Base-by-base conservation (phyloP, 108 stramenopile species). In the Craspedostauros australis region DNA sequence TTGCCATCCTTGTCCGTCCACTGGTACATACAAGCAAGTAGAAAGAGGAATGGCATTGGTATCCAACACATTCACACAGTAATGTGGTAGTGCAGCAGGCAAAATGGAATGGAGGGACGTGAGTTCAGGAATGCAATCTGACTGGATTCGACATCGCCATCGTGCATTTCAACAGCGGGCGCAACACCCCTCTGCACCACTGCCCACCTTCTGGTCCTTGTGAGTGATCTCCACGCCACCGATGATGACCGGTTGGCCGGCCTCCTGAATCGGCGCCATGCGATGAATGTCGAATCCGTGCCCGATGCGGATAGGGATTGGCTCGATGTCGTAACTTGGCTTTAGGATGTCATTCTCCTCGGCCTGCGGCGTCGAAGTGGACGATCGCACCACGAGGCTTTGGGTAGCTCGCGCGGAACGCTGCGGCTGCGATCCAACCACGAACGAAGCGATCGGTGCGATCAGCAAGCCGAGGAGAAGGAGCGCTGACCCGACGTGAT, bases 231-330 rank as follows among this genome's bases (percentile, higher is more conserved):
- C 61, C 0, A 97, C 94, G 7, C 96, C 96, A 3, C 84, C 93
- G 48, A 97, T 94, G 12, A 97, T 78, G 1, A 97, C 46, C 7
- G 91, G 88, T 72, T 95, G 90, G 5, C 91, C 89, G 12, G 91
- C 91, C 33, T 88, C 85, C 30, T 71, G 72, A 24, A 88, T 32
- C 0, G 88, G 88, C 22, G 80, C 87, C 82, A 97, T 84, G 29
- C 90, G 81, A 66, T 97, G 96, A 70, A 97, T 97, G 67, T 97
- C 96, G 57, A 91, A 97, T 26, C 96, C 96, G 65, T 97, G 96
- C 2, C 96, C 94, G 15, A 96, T 88, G 14, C 94, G 80, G 23
- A 94, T 50, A 3, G 82, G 68, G 23, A 91, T 62, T 2, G 84
- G 84, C 57, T 86, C 88, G 57, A 91, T 86, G 22, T 76, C 77